Percentiles rank a stretch among this genome's conserved stretches.
These are phyloP conservation scores for Penstemon eatonii DNA, from an alignment of 257 asterid genomes.

Conservation along the genomic window DNA sequence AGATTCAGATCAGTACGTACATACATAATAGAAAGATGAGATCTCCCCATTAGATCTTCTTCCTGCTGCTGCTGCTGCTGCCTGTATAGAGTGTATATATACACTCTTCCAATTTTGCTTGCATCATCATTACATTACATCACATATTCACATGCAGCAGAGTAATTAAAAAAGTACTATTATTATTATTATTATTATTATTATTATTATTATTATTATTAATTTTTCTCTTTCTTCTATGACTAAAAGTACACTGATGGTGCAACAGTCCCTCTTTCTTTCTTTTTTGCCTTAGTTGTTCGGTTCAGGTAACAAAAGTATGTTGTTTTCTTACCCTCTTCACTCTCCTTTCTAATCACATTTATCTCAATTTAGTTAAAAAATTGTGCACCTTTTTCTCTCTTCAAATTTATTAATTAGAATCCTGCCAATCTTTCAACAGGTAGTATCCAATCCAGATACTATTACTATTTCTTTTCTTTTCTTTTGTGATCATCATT, in stretches of 20 bases:
- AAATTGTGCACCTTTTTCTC: conserved; percentile 26
- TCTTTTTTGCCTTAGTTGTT: conserved; percentile 57
- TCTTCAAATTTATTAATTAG: not conserved
- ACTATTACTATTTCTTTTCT: not conserved
- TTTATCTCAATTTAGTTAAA: conserved; percentile 30
- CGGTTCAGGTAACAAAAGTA: conserved; percentile 62
- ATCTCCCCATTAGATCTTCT: conserved; percentile 59
- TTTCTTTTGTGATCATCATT: conserved; percentile 47
- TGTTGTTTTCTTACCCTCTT: conserved; percentile 49
- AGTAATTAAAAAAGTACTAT: not conserved
- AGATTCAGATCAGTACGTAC: too few species aligned
- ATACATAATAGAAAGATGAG: conserved; percentile 50
- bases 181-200: too few species aligned
- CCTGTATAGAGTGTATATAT: not conserved
- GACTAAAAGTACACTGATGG: conserved; percentile 56
- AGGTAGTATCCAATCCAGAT: conserved; percentile 51
- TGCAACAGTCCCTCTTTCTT: conserved; percentile 48
- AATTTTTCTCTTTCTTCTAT: conserved; percentile 24
- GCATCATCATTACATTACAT: conserved; percentile 53
- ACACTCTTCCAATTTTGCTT: conserved; percentile 54
- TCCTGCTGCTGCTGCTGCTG: too few species aligned
- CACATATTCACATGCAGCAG: not conserved
- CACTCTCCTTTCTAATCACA: conserved; percentile 50
- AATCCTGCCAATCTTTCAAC: conserved; percentile 43
- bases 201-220: not conserved